These are phyloP conservation scores for Triticum timopheevii DNA, from an alignment of 176 grass and related monocot genomes.

Conservation along the genomic window DNA sequence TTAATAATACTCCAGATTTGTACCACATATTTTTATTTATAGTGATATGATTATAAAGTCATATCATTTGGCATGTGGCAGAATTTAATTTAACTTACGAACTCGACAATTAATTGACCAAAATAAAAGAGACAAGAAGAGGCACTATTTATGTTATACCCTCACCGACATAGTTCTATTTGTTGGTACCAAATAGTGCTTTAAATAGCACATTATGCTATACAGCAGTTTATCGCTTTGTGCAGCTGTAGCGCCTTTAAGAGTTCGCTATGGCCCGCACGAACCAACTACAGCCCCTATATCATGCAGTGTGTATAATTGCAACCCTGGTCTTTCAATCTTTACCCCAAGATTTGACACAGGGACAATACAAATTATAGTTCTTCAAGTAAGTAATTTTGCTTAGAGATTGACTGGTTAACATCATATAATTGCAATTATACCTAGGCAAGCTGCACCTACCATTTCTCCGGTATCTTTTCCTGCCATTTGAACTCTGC, in stretches of 20 bases:
- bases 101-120: neutral
- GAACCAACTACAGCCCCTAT: neutral
- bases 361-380: neutral
- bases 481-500: neutral
- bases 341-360: neutral
- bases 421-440: neutral
- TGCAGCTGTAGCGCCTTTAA: neutral
- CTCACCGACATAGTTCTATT: neutral
- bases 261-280: neutral
- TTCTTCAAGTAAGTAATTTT: neutral
- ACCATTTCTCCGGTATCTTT: neutral
- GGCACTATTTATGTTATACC: neutral
- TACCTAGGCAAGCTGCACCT: neutral
- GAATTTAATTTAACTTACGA: neutral
- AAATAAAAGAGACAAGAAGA: conserved; percentile 1
- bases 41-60: neutral
- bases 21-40: neutral
- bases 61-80: neutral
- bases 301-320: neutral
- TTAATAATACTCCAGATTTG: neutral
- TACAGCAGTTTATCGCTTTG: neutral
- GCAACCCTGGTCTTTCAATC: neutral
- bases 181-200: neutral
- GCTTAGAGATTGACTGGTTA: neutral
- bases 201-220: neutral